These are phyloP conservation scores for Tinospora cordifolia DNA, from an alignment of 164 flowering plant species.

Conservation along the genomic window DNA sequence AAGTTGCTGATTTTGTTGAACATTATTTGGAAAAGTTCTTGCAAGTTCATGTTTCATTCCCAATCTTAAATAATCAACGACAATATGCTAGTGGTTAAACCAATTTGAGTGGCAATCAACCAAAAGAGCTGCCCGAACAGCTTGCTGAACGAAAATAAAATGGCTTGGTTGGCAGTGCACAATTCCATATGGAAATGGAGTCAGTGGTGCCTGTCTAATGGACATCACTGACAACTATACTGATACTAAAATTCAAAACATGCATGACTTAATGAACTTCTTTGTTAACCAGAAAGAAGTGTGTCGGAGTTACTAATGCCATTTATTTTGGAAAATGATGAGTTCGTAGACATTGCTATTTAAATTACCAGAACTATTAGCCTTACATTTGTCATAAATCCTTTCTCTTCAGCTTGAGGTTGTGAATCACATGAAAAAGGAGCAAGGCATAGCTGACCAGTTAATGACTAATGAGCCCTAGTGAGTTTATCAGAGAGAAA, in stretches of 20 bases:
- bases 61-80: not conserved
- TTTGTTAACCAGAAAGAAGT: not conserved
- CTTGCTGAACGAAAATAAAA: not conserved
- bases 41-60: not conserved
- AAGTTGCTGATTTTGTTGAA: conserved; percentile 5
- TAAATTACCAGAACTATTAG: too few species aligned
- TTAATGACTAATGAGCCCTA: not conserved
- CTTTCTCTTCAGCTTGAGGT: too few species aligned
- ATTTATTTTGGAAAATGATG: not conserved
- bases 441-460: not conserved
- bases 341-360: not conserved
- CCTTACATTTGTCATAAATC: too few species aligned
- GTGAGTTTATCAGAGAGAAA: not conserved
- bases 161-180: not conserved
- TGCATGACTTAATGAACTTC: not conserved
- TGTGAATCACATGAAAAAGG: too few species aligned
- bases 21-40: not conserved
- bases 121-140: not conserved
- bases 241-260: not conserved
- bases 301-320: not conserved
- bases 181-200: not conserved
- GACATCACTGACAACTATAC: not conserved
- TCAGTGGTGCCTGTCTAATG: not conserved
- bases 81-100: not conserved
- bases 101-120: not conserved